phyloP scores from a whole-genome alignment of 176 grass and related monocot species.

The Paspalum notatum region DNA sequence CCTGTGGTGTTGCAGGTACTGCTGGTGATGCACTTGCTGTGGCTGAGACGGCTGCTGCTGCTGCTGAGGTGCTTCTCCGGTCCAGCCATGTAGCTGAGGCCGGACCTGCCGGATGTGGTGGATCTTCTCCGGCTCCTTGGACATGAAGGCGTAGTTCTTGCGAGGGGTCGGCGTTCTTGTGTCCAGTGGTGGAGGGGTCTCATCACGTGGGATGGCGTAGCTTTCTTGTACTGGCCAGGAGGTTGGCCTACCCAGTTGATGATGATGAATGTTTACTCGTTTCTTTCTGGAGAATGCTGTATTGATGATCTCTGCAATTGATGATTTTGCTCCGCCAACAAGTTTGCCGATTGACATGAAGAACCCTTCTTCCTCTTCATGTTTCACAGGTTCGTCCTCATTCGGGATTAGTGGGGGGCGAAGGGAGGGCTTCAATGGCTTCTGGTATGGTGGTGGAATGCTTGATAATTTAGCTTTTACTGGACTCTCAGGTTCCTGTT shows the following conservation, averaged over 20 bases:
- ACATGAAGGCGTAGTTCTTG: conserved; percentile 81
- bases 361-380: conserved; percentile 66
- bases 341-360: conserved; percentile 62
- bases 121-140: conserved; percentile 77
- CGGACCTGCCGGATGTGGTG: conserved; percentile 72
- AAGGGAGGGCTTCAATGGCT: conserved; percentile 54
- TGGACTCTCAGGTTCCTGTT: conserved; percentile 41
- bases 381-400: conserved; percentile 60
- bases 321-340: conserved; percentile 58
- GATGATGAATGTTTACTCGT: conserved; percentile 47
- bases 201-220: conserved; percentile 62
- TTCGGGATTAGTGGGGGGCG: conserved; percentile 61
- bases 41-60: conserved; percentile 12
- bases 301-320: conserved; percentile 50
- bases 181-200: conserved; percentile 62
- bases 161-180: conserved; percentile 61
- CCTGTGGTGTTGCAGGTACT: conserved; percentile 74
- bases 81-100: conserved; percentile 51
- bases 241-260: conserved; percentile 37
- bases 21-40: conserved; percentile 67
- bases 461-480: conserved; percentile 57
- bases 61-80: conserved; percentile 45
- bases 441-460: conserved; percentile 64
- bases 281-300: conserved; percentile 70
- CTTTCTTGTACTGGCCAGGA: conserved; percentile 63